Evolutionary conservation across 108 stramenopile species (phyloP).

Genomic region (Epipyxis sp.): DNA sequence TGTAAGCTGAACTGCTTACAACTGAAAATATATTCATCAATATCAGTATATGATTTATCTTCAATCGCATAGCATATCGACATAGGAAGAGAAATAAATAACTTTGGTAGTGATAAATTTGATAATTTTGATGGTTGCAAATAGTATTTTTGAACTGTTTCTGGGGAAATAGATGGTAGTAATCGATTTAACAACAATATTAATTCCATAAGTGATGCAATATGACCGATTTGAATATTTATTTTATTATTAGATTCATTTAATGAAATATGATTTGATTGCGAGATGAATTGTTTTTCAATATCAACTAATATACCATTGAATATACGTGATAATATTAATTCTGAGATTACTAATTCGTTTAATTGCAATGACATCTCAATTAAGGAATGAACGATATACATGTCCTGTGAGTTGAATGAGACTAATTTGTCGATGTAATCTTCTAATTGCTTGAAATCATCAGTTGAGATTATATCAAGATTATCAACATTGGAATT

Average conservation of each 20-base stretch:
- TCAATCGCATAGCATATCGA: background rate
- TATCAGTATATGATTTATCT: background rate
- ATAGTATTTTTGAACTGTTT: background rate
- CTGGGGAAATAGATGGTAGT: background rate
- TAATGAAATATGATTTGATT: too few species aligned
- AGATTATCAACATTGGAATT: too few species aligned
- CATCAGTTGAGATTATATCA: too few species aligned
- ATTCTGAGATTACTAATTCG: background rate
- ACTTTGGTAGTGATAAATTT: too few species aligned
- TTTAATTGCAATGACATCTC: background rate
- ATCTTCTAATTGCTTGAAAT: too few species aligned
- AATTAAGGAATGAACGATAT: background rate
- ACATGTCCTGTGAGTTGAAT: slow-evolving; percentile 14
- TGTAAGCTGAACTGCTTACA: background rate
- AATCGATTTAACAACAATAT: background rate
- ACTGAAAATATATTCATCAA: too few species aligned
- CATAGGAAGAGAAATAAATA: too few species aligned
- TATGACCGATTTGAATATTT: too few species aligned
- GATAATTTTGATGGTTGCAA: too few species aligned
- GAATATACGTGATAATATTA: slow-evolving; percentile 4
- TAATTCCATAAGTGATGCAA: slow-evolving; percentile 17
- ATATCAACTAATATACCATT: background rate
- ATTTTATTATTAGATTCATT: too few species aligned
- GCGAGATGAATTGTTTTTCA: background rate
- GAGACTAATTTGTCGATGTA: too few species aligned